Percentiles rank a stretch among this genome's conserved stretches.
phyloP scores from a whole-genome alignment of 805 yeast genomes.

The Candida nemodendra region DNA sequence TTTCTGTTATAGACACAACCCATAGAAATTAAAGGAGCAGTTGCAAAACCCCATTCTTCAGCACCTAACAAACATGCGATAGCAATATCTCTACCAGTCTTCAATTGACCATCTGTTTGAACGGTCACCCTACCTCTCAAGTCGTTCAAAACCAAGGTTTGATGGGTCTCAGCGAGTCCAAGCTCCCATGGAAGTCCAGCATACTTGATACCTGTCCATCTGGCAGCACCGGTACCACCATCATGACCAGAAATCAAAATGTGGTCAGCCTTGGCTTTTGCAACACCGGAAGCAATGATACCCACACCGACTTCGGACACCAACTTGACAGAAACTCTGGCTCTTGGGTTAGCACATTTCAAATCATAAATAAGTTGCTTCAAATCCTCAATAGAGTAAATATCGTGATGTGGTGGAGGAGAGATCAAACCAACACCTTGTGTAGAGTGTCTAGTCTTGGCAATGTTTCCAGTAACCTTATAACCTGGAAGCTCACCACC shows the following conservation, averaged over 20 bases:
- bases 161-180: conserved; percentile 97
- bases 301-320: conserved; percentile 99
- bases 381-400: conserved; percentile 95
- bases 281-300: conserved; percentile 98
- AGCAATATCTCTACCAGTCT: conserved; percentile 96
- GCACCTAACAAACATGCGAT: conserved; percentile 96
- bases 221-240: conserved; percentile 99
- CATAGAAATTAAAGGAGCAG: conserved; percentile 94
- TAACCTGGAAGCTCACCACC: conserved; percentile 98
- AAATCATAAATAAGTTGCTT: conserved; percentile 94
- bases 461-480: conserved; percentile 85
- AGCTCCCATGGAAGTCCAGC: conserved; percentile 99
- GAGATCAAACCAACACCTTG: conserved; percentile 96
- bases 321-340: conserved; percentile 92
- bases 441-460: conserved; percentile 94
- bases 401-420: conserved; percentile 99
- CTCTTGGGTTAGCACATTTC: conserved; percentile 96
- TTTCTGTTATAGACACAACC: conserved; percentile 97
- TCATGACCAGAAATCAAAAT: conserved; percentile 95
- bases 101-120: conserved; percentile 97
- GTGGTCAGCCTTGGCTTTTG: conserved; percentile 98
- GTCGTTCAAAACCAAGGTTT: conserved; percentile 92
- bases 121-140: conserved; percentile 92
- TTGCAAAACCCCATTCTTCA: conserved; percentile 98
- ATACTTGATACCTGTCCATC: conserved; percentile 94